Evolutionary conservation across 129 eudicot species (phyloP), one percentile per base, ranked within the genome.

Genomic region (Lonicera japonica): DNA sequence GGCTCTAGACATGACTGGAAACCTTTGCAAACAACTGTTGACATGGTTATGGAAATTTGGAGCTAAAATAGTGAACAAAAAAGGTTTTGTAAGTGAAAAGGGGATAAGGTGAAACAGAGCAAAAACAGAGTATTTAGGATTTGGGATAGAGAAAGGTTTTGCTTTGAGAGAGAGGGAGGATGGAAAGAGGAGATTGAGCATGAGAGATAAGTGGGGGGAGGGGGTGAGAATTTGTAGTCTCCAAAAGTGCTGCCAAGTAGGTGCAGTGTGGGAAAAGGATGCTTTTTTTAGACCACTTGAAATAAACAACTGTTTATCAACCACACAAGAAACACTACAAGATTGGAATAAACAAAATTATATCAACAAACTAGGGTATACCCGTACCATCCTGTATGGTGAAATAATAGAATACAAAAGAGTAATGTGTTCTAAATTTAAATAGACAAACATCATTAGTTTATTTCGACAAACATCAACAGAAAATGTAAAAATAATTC

Each of bases 141-240:
- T 25, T 58, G 8, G 50, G 50, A 4, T 8, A 14, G 50, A 43
- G 36, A 13, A 66, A 16, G 3, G 25, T 38, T 22, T 48, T 23
- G 41, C 3, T 21, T 75, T 74, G 9, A 48, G 34, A 34, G 13
- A 43, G 13, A 14, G 2, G 8, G 50, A 38, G 43, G 48, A 56
- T 60, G 65, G 45, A 48, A 45, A 51, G 70, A 17, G 71, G 59
- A 21, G 58, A 63, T 61, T 57, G 45, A 47, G 38, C 38, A 46
- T 76, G 95, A 77, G 78, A 70, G 77, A 74, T 76, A 80, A 74
- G 80, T 67, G 79, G 63, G 48, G n/a, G 70, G 67, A 73, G 65
- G 51, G 54, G 80, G 75, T 40, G 75, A 38, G 64, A 62, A 87
- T 83, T 75, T 87, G 82, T 83, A 83, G 85, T 73, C 73, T 66